Percentiles rank a stretch among this genome's conserved stretches.
These are phyloP conservation scores for Rhazya stricta DNA, from an alignment of 257 asterid species.

Conservation along the genomic window DNA sequence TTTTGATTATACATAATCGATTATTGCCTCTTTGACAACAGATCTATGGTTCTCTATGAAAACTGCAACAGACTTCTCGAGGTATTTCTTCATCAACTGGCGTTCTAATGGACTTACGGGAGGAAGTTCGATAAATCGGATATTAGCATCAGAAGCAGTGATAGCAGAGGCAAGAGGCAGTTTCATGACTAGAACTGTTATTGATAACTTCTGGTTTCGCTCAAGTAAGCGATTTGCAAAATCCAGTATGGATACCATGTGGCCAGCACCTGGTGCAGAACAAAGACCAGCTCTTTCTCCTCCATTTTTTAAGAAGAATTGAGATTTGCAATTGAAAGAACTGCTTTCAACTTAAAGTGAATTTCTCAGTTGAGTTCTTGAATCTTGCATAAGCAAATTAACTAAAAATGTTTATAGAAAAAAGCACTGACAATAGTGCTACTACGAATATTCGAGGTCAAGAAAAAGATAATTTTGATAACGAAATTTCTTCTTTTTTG, in stretches of 20 bases:
- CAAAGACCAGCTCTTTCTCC: conserved; percentile 11
- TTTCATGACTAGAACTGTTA: conserved; percentile 5
- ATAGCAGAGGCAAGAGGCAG: background rate
- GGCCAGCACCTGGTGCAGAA: conserved; percentile 16
- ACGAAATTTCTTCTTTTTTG: too few relatives aligned
- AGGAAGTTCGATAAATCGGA: background rate
- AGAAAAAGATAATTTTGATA: too few relatives aligned
- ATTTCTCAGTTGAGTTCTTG: too few relatives aligned
- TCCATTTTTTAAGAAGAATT: background rate
- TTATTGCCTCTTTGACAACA: conserved; percentile 2
- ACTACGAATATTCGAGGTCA: too few relatives aligned
- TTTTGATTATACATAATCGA: background rate
- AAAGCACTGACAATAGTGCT: too few relatives aligned
- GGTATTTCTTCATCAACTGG: background rate
- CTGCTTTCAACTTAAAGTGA: too few relatives aligned
- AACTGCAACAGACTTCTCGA: background rate
- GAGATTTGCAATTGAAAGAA: background rate
- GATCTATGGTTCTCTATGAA: conserved; percentile 1
- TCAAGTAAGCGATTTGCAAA: conserved; percentile 5
- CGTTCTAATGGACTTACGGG: background rate
- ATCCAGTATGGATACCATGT: conserved; percentile 5
- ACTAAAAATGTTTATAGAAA: too few relatives aligned
- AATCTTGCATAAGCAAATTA: too few relatives aligned
- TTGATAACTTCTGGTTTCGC: conserved; percentile 2
- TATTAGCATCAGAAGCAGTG: background rate